These are phyloP conservation scores for Cercospora beticola DNA, from an alignment of 2,329 filamentous ascomycete genomes.

Conservation along the genomic window DNA sequence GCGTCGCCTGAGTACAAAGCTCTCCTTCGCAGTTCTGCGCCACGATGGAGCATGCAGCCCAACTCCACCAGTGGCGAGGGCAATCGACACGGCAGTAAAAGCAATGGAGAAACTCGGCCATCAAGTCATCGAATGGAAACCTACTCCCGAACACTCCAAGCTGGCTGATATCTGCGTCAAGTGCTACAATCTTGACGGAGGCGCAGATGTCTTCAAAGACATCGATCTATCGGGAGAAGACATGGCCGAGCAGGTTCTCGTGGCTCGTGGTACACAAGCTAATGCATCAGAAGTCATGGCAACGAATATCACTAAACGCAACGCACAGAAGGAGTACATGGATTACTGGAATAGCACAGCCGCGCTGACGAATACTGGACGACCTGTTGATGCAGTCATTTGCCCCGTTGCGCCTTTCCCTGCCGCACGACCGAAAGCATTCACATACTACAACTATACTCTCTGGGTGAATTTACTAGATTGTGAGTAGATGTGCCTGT, in stretches of 20 bases:
- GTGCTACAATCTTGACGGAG: slow-evolving; percentile 52
- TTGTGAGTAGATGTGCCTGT: slow-evolving; percentile 32
- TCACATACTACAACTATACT: slow-evolving; percentile 49
- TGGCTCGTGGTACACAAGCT: slow-evolving; percentile 40
- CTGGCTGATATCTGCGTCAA: slow-evolving; percentile 39
- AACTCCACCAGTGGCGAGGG: slow-evolving; percentile 59
- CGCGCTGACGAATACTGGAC: slow-evolving; percentile 48
- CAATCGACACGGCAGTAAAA: slow-evolving; percentile 52
- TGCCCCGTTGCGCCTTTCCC: slow-evolving; percentile 53
- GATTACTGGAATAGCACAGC: slow-evolving; percentile 64
- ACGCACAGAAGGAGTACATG: slow-evolving; percentile 59
- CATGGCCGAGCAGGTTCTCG: slow-evolving; percentile 46
- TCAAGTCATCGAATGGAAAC: slow-evolving; percentile 59
- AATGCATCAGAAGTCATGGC: slow-evolving; percentile 47
- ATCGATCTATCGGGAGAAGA: slow-evolving; percentile 58
- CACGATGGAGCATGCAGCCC: slow-evolving; percentile 53
- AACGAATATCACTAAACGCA: slow-evolving; percentile 55
- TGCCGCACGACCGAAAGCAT: slow-evolving; percentile 49
- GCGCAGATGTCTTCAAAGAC: slow-evolving; percentile 51
- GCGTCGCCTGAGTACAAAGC: slow-evolving; percentile 29
- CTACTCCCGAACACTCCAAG: slow-evolving; percentile 49
- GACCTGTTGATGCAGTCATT: slow-evolving; percentile 56
- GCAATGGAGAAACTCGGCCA: slow-evolving; percentile 56
- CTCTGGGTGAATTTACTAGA: slow-evolving; percentile 56
- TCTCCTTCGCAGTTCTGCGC: slow-evolving; percentile 57